A percentile compares a stretch with the other conserved stretches of the same genome.
These are phyloP conservation scores for Geotrichum aggregatum DNA, from an alignment of 1,139 yeast genomes.

Conservation along the genomic window DNA sequence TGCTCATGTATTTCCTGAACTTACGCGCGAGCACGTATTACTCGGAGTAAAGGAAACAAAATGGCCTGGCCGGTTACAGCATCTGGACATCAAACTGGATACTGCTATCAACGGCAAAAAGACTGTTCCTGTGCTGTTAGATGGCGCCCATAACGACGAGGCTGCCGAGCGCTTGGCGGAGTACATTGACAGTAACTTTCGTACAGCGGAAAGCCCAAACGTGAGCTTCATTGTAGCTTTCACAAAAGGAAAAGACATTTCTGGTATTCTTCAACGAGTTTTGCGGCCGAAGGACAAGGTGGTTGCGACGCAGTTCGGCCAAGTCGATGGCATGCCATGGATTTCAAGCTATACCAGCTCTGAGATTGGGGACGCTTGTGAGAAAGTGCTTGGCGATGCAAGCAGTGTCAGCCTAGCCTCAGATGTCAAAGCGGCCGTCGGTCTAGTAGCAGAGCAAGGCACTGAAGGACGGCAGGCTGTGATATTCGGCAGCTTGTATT, in stretches of 20 bases:
- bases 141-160: constrained; percentile 89
- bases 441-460: background rate
- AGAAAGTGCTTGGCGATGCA: constrained; percentile 6
- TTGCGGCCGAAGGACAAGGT: constrained; percentile 52
- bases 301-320: constrained; percentile 57
- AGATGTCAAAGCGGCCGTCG: constrained; percentile 5
- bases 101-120: constrained; percentile 50
- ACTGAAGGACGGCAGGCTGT: constrained; percentile 2
- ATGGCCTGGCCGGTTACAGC: constrained; percentile 45
- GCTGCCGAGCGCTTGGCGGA: constrained; percentile 68
- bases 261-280: constrained; percentile 50
- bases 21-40: constrained; percentile 37
- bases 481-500: constrained; percentile 18
- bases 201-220: constrained; percentile 35
- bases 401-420: background rate
- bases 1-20: constrained; percentile 23
- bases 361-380: constrained; percentile 37
- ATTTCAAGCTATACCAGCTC: constrained; percentile 49
- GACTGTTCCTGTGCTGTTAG: constrained; percentile 53
- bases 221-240: constrained; percentile 67
- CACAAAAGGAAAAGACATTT: constrained; percentile 66
- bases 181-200: constrained; percentile 38
- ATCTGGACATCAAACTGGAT: constrained; percentile 22
- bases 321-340: constrained; percentile 94
- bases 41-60: constrained; percentile 47